Evolutionary conservation across 192 early-diverging fungal species (phyloP).

Genomic region (Mortierella claussenii): DNA sequence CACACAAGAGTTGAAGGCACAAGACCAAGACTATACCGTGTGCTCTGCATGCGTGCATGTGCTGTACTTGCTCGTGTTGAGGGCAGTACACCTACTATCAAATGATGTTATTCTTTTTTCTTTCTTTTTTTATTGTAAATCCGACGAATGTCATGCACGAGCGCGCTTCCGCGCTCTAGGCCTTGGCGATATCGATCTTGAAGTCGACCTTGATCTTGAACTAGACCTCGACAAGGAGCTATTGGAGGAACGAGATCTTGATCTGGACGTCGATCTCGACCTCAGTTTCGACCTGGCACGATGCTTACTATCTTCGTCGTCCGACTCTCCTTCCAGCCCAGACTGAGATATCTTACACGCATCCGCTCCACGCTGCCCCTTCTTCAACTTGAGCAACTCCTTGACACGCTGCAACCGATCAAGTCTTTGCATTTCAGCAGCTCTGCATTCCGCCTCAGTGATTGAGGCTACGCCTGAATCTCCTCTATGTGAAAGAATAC

Average conservation of each 20-base stretch:
- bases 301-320: not conserved
- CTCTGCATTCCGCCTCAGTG: not conserved
- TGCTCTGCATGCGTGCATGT: no score
- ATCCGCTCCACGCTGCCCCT: not conserved
- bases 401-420: slow-evolving; percentile 36
- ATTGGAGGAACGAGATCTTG: not conserved
- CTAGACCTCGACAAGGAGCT: not conserved
- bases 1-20: no score
- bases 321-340: not conserved
- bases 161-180: slow-evolving; percentile 1
- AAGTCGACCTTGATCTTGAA: slow-evolving; percentile 7
- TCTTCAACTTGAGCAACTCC: slow-evolving; percentile 24
- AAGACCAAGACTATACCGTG: no score
- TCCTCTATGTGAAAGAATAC: no score
- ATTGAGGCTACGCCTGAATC: not conserved
- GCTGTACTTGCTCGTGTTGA: no score
- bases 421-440: slow-evolving; percentile 26
- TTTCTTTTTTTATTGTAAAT: not conserved
- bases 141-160: not conserved
- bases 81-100: no score
- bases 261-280: not conserved
- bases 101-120: no score
- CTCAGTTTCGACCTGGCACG: not conserved
- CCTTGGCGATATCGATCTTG: slow-evolving; percentile 1
- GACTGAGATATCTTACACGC: not conserved